These are phyloP conservation scores for Solanum dulcamara DNA, from an alignment of 257 asterid species.

Conservation along the genomic window DNA sequence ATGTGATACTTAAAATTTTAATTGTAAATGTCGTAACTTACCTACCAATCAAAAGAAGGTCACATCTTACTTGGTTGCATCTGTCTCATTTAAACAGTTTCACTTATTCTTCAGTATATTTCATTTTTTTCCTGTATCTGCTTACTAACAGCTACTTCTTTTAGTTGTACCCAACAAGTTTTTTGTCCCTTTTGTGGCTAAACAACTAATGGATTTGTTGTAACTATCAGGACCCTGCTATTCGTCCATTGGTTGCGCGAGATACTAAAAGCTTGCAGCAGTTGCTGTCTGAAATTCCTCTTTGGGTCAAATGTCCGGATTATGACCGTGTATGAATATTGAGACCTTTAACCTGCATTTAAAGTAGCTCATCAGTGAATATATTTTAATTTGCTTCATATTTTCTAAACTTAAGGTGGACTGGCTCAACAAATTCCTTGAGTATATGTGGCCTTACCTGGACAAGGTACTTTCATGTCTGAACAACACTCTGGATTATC, in stretches of 20 bases:
- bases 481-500: neutral
- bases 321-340: conserved; percentile 74
- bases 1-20: neutral
- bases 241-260: conserved; percentile 76
- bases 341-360: neutral
- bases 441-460: conserved; percentile 84
- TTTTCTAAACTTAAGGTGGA: conserved; percentile 43
- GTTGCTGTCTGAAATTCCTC: conserved; percentile 82
- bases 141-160: neutral
- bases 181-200: neutral
- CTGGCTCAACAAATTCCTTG: conserved; percentile 86
- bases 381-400: neutral
- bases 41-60: neutral
- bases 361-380: neutral
- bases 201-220: neutral
- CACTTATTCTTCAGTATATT: neutral
- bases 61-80: neutral
- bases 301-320: conserved; percentile 91
- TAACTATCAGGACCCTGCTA: conserved; percentile 63
- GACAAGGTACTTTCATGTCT: conserved; percentile 57
- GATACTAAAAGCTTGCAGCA: conserved; percentile 51
- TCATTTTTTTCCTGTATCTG: neutral
- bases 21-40: neutral
- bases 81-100: neutral
- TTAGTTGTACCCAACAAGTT: neutral